A percentile compares a stretch with the other conserved stretches of the same genome.
These are phyloP conservation scores for Cyclotella distinguenda DNA, from an alignment of 108 stramenopile species.

Conservation along the genomic window DNA sequence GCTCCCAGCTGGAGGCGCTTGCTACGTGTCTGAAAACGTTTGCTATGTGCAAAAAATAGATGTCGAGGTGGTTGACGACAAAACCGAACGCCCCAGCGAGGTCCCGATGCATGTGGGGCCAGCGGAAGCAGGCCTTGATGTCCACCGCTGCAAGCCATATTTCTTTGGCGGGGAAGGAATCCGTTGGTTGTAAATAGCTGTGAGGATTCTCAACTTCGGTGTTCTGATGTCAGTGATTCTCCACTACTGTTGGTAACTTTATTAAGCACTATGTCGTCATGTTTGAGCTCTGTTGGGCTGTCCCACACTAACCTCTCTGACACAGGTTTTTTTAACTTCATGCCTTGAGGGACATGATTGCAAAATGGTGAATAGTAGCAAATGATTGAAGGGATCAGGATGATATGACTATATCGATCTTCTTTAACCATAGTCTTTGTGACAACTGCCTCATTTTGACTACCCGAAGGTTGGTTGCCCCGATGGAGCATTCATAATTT, in stretches of 20 bases:
- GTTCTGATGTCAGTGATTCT: conserved; percentile 6
- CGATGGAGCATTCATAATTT: neutral
- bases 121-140: conserved; percentile 14
- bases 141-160: conserved; percentile 6
- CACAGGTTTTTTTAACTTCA: conserved; percentile 1
- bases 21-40: too few species aligned
- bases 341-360: conserved; percentile 12
- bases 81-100: conserved; percentile 9
- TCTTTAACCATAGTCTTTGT: conserved; percentile 2
- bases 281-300: conserved; percentile 5
- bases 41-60: neutral
- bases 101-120: neutral
- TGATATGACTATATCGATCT: conserved; percentile 5
- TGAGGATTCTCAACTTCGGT: too few species aligned
- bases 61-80: neutral
- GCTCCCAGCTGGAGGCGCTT: too few species aligned
- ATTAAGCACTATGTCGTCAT: conserved; percentile 12
- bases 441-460: neutral
- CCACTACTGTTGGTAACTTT: neutral
- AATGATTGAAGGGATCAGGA: neutral
- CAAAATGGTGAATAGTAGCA: conserved; percentile 1
- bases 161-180: neutral
- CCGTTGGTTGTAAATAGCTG: conserved; percentile 5
- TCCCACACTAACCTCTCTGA: conserved; percentile 6
- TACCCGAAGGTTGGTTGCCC: conserved; percentile 2